A percentile compares a stretch with the other conserved stretches of the same genome.
These are phyloP conservation scores for Fragosphaeria purpurea DNA, from an alignment of 2,329 filamentous ascomycete genomes.

Conservation along the genomic window DNA sequence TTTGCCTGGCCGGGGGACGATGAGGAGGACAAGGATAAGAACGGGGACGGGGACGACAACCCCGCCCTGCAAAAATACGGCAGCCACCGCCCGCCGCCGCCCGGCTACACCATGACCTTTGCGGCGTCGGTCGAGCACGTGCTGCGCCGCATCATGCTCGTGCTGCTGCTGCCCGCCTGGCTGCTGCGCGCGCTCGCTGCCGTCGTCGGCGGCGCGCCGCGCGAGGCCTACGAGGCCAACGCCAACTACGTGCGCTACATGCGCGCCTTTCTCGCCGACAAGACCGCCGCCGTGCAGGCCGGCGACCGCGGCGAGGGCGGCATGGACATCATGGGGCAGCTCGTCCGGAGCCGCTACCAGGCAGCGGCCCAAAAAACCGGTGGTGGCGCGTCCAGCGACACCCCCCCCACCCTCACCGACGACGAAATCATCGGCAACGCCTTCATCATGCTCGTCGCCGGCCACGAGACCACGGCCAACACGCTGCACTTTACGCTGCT, in stretches of 20 bases:
- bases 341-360: conserved; percentile 34
- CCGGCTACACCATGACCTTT: conserved; percentile 55
- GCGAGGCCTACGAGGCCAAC: conserved; percentile 42
- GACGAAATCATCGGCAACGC: conserved; percentile 65
- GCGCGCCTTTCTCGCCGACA: conserved; percentile 56
- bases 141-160: conserved; percentile 52
- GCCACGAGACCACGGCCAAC: conserved; percentile 74
- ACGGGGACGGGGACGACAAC: conserved; percentile 22
- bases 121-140: conserved; percentile 50
- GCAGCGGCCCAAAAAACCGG: conserved; percentile 15
- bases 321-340: conserved; percentile 42
- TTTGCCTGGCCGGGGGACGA: conserved; percentile 54
- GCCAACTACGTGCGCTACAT: conserved; percentile 60
- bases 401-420: conserved; percentile 33
- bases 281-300: conserved; percentile 33
- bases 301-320: conserved; percentile 28
- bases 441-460: conserved; percentile 59
- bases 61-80: conserved; percentile 39
- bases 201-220: conserved; percentile 41
- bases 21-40: conserved; percentile 18
- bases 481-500: conserved; percentile 61
- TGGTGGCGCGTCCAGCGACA: conserved; percentile 7
- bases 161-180: conserved; percentile 50
- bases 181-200: conserved; percentile 33
- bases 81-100: conserved; percentile 29